phyloP scores from a whole-genome alignment of 2,329 filamentous ascomycete species.

The Hypomyces rosellus region DNA sequence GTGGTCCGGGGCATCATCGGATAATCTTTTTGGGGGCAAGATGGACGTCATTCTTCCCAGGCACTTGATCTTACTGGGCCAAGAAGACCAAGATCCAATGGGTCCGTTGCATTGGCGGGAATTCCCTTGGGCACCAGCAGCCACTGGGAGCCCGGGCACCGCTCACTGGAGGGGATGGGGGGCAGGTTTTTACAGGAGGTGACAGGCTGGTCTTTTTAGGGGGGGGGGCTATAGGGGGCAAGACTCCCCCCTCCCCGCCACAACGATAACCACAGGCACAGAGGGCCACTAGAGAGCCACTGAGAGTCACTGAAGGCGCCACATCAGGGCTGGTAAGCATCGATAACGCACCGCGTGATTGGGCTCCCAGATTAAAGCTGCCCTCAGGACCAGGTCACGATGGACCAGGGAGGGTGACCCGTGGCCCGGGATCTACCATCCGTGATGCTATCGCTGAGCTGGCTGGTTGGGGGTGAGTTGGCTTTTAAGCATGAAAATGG shows the following conservation, averaged over 20 bases:
- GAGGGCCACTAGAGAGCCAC: too few relatives aligned
- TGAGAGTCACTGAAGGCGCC: neutral
- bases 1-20: slow-evolving; percentile 6
- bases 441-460: neutral
- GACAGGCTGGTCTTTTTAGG: too few relatives aligned
- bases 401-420: neutral
- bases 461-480: slow-evolving; percentile 12
- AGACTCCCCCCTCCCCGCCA: too few relatives aligned
- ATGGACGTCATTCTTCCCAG: too few relatives aligned
- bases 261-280: too few relatives aligned
- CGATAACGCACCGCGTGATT: neutral
- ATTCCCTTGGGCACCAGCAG: slow-evolving; percentile 3
- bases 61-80: too few relatives aligned
- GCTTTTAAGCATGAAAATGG: slow-evolving; percentile 11
- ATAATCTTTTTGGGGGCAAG: neutral
- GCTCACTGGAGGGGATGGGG: too few relatives aligned
- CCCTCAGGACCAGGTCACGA: slow-evolving; percentile 1
- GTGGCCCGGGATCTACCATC: neutral
- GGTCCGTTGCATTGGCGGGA: neutral
- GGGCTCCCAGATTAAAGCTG: neutral
- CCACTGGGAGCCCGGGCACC: too few relatives aligned
- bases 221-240: too few relatives aligned
- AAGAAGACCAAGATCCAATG: too few relatives aligned
- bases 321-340: neutral
- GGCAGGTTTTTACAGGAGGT: too few relatives aligned